Evolutionary conservation across 768 basidiomycete genomes (phyloP).

Genomic region (Stropharia rugosoannulata): DNA sequence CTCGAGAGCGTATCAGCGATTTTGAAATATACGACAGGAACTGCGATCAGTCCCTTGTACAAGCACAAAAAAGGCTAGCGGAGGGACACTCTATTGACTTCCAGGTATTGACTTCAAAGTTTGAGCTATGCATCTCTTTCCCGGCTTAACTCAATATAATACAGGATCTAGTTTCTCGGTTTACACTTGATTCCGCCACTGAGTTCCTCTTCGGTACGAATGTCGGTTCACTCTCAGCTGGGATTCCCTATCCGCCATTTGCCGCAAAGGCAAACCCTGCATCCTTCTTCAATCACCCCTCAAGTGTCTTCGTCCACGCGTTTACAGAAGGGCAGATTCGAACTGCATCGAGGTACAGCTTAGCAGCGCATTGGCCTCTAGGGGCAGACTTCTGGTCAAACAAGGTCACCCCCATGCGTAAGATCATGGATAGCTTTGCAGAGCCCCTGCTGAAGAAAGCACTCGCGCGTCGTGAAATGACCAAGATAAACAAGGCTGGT

Average conservation of each 20-base stretch:
- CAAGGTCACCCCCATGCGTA: constrained; percentile 35
- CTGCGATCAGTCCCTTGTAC: constrained; percentile 42
- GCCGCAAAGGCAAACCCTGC: constrained; percentile 24
- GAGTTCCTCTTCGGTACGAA: constrained; percentile 56
- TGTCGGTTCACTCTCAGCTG: constrained; percentile 45
- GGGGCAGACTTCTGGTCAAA: constrained; percentile 45
- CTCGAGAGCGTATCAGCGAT: constrained; percentile 53
- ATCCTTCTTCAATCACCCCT: constrained; percentile 30
- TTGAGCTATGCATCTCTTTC: not conserved
- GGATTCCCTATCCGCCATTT: constrained; percentile 47
- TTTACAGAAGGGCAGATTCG: constrained; percentile 46
- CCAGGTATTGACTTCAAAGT: constrained; percentile 35
- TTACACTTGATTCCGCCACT: constrained; percentile 62
- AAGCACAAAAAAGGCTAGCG: constrained; percentile 42
- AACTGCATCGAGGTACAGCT: constrained; percentile 35
- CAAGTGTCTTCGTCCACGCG: constrained; percentile 44
- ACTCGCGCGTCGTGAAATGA: not conserved
- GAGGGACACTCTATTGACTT: constrained; percentile 56
- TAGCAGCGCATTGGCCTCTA: constrained; percentile 34
- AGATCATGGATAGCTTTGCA: constrained; percentile 42
- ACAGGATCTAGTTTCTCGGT: constrained; percentile 42
- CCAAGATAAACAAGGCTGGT: constrained; percentile 8
- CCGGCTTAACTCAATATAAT: not conserved
- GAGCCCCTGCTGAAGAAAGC: constrained; percentile 38
- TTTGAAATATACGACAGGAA: constrained; percentile 63